Evolutionary conservation across 441 rosid species (phyloP).

Genomic region (Bruguiera hainesii): DNA sequence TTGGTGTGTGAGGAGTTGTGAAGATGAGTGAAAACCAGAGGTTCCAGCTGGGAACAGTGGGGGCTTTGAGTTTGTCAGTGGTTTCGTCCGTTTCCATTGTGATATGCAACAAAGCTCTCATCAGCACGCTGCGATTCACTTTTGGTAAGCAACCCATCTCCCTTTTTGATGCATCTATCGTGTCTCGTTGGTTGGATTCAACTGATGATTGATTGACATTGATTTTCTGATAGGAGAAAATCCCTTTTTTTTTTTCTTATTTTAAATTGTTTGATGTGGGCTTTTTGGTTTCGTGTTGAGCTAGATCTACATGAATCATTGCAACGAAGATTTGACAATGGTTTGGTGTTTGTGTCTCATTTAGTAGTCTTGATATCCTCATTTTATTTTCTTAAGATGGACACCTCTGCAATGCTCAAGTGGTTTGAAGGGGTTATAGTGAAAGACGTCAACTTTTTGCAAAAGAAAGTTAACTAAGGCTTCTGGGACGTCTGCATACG

Average conservation of each 20-base stretch:
- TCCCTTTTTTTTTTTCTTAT: not conserved
- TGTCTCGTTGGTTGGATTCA: not conserved
- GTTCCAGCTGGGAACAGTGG: constrained; percentile 92
- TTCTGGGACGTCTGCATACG: not conserved
- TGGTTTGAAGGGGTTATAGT: not conserved
- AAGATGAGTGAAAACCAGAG: constrained; percentile 81
- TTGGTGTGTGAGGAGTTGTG: not conserved
- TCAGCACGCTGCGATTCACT: constrained; percentile 87
- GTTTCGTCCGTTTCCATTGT: constrained; percentile 96
- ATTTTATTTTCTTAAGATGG: not conserved
- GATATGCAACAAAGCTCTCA: constrained; percentile 97
- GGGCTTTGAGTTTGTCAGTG: constrained; percentile 90
- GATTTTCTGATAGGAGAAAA: too few species aligned
- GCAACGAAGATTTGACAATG: not conserved
- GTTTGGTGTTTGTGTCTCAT: not conserved
- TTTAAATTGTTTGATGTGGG: not conserved
- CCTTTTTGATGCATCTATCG: not conserved
- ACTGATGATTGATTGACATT: not conserved
- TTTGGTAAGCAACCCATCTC: constrained; percentile 47
- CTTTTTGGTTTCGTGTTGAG: not conserved
- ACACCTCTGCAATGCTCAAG: not conserved
- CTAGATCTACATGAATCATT: too few species aligned
- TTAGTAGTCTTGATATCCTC: not conserved
- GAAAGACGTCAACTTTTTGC: not conserved
- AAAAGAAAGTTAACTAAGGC: not conserved